Evolutionary conservation across 192 early-diverging fungal species (phyloP).

Genomic region (Diversispora epigaea): DNA sequence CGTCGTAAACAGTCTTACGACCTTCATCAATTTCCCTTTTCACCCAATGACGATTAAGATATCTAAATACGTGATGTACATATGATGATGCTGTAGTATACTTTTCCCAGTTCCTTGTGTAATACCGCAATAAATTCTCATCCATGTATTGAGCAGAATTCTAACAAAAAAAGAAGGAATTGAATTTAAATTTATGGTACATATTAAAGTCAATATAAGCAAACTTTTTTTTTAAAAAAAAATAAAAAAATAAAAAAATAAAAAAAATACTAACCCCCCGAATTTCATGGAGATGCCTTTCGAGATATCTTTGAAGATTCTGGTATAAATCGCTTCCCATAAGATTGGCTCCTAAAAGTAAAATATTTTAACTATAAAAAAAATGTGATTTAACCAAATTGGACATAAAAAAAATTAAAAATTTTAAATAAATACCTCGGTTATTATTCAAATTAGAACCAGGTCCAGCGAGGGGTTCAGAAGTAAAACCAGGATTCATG

Average conservation of each 20-base stretch:
- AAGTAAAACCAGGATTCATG: slow-evolving; percentile 32
- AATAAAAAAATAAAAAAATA: not conserved
- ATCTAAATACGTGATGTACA: slow-evolving; percentile 89
- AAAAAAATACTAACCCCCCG: slow-evolving; percentile 29
- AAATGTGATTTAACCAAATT: not conserved
- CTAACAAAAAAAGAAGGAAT: slow-evolving; percentile 20
- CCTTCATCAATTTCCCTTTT: slow-evolving; percentile 95
- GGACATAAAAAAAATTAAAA: not conserved
- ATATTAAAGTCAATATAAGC: not conserved
- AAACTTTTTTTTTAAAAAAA: not conserved
- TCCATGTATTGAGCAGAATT: slow-evolving; percentile 68
- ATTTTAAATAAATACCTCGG: slow-evolving; percentile 8
- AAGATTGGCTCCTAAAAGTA: slow-evolving; percentile 46
- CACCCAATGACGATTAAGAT: slow-evolving; percentile 97
- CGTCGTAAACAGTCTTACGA: slow-evolving; percentile 82
- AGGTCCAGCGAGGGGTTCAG: slow-evolving; percentile 25
- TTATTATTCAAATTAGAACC: slow-evolving; percentile 23
- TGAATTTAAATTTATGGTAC: not conserved
- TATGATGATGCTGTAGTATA: slow-evolving; percentile 82
- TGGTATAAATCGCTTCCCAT: slow-evolving; percentile 59
- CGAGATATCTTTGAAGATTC: slow-evolving; percentile 51
- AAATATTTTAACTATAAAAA: not conserved
- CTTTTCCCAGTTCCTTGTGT: slow-evolving; percentile 85
- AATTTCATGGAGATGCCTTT: slow-evolving; percentile 56
- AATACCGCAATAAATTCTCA: slow-evolving; percentile 81